Evolutionary conservation across 176 grass and related monocot genomes (phyloP).

Genomic region (Tillandsia leiboldiana): DNA sequence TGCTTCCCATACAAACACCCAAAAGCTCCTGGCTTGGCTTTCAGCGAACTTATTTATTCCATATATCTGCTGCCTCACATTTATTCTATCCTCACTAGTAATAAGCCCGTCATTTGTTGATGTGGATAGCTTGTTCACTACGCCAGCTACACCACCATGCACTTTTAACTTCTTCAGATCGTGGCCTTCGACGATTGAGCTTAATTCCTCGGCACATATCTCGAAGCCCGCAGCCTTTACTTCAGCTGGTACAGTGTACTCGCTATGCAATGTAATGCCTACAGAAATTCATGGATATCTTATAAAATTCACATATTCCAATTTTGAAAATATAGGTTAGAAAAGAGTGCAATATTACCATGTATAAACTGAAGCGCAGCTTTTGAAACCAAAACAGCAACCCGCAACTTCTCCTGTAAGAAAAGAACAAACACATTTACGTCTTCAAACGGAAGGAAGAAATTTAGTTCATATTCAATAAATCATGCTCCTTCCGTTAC

Average conservation of each 20-base stretch:
- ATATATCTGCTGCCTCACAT: slow-evolving; percentile 34
- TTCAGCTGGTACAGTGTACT: slow-evolving; percentile 58
- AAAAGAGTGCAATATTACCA: slow-evolving; percentile 28
- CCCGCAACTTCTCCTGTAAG: slow-evolving; percentile 85
- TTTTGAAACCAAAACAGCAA: slow-evolving; percentile 93
- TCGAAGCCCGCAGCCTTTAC: slow-evolving; percentile 62
- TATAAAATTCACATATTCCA: background rate
- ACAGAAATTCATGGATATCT: slow-evolving; percentile 4
- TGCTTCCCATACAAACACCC: slow-evolving; percentile 89
- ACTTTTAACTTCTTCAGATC: slow-evolving; percentile 66
- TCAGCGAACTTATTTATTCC: slow-evolving; percentile 80
- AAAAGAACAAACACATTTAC: background rate
- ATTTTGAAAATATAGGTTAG: background rate
- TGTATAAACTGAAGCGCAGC: slow-evolving; percentile 86
- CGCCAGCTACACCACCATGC: slow-evolving; percentile 43
- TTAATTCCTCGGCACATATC: slow-evolving; percentile 75
- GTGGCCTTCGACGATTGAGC: slow-evolving; percentile 71
- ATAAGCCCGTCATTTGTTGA: slow-evolving; percentile 53
- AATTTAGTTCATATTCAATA: too few species aligned
- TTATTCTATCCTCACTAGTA: slow-evolving; percentile 21
- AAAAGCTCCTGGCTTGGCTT: slow-evolving; percentile 57
- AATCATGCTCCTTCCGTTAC: too few species aligned
- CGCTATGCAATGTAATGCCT: slow-evolving; percentile 48
- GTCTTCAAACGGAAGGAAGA: too few species aligned
- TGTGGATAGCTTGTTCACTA: slow-evolving; percentile 54